A percentile compares a stretch with the other conserved stretches of the same genome.
phyloP scores from a whole-genome alignment of 176 grass and related monocot species.

The Dactylis glomerata region DNA sequence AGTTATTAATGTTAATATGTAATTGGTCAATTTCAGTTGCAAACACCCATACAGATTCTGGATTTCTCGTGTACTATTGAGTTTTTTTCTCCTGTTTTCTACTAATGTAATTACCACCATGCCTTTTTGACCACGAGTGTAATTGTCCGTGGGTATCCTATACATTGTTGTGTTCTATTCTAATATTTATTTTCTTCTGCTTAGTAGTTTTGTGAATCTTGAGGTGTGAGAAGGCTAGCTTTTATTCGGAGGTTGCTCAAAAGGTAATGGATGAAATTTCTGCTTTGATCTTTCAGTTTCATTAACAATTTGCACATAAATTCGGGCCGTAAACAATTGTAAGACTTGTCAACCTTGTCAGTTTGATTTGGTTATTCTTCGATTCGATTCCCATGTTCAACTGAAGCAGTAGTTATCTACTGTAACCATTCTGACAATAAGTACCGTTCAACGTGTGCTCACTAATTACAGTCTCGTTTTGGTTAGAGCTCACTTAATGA shows the following conservation, averaged over 20 bases:
- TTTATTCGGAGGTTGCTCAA: background rate
- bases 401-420: background rate
- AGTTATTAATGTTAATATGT: constrained; percentile 40
- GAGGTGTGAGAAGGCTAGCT: background rate
- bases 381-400: background rate
- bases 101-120: background rate
- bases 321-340: background rate
- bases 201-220: background rate
- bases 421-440: background rate
- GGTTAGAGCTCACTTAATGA: background rate
- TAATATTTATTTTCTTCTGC: background rate
- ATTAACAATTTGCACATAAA: background rate
- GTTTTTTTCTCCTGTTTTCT: background rate
- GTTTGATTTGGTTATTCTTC: background rate
- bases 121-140: background rate
- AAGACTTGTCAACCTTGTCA: background rate
- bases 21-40: constrained; percentile 24
- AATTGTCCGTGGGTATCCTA: background rate
- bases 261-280: background rate
- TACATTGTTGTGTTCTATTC: background rate
- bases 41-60: background rate
- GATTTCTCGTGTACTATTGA: background rate
- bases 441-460: background rate
- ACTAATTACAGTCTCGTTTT: background rate
- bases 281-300: background rate